Base-by-base conservation (phyloP, 2,329 filamentous ascomycete genomes). In the Pseudocercospora crystallina region DNA sequence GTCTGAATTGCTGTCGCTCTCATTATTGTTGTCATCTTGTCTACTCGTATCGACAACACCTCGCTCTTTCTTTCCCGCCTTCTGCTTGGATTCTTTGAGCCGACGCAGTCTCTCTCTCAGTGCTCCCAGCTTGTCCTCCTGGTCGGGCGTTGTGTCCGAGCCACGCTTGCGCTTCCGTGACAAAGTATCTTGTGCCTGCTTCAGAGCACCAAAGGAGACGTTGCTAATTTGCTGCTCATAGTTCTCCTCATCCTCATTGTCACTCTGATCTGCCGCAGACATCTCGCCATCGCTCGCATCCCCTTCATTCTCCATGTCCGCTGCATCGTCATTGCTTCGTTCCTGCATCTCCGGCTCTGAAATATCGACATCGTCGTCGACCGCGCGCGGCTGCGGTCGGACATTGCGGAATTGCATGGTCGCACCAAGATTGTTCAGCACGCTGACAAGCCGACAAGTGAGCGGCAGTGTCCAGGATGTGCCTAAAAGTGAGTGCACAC, bases 161-260 rank as follows among this genome's bases (percentile, higher is more conserved):
- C 67, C 69, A 41, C 73, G 67, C 59, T 76, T 77, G 46, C 69
- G 72, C 68, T 73, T 74, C 56, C 67, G 62, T 35, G 52, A 58
- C 30, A 95, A 72, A 0, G 83, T 80, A 34, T 85, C 85, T 73
- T 95, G 89, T 1, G 90, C 91, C 76, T 89, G 89, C 58, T 89
- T 89, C 35, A 96, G 77, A n/a, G 89, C 88, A 56, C 90, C 91
- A 65, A 97, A 96, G 17, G 90, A 94, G 58, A 96, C 83, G 54
- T 76, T 78, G 62, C 75, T 77, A 51, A 85, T 70, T 31, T 73
- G 67, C 11, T 72, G 67, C 42, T 75, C 65, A 17, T 74, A 70
- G 34, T 70, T 67, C 20, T 75, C 69, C 11, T 70, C 62, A 10
- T 56, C 61, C 15, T 69, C 68, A 2, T 66, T 68, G 26, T 65